These are phyloP conservation scores for Malassezia equina DNA, from an alignment of 1,284 basidiomycete genomes.

Conservation along the genomic window DNA sequence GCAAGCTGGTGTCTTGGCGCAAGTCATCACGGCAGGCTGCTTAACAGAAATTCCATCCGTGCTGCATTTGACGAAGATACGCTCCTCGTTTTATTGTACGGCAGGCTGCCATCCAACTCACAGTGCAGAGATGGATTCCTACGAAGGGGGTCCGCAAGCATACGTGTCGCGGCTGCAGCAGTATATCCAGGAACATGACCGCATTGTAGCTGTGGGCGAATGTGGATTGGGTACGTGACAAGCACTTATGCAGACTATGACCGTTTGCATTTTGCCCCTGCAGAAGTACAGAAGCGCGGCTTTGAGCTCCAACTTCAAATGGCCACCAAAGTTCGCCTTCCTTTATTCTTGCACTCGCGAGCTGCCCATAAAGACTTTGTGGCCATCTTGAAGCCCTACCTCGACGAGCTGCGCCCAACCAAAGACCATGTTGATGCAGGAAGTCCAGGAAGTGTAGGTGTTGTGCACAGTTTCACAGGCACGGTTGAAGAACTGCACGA, in stretches of 20 bases:
- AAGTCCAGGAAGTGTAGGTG: conserved; percentile 43
- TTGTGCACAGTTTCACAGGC: conserved; percentile 81
- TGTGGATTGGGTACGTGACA: conserved; percentile 63
- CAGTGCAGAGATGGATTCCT: conserved; percentile 62
- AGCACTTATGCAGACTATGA: conserved; percentile 61
- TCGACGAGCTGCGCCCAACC: conserved; percentile 15
- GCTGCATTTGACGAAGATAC: conserved; percentile 57
- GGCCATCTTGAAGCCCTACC: conserved; percentile 52
- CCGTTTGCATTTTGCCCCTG: conserved; percentile 61
- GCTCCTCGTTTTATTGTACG: conserved; percentile 61
- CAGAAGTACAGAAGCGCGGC: conserved; percentile 59
- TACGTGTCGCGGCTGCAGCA: conserved; percentile 53
- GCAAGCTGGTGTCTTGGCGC: conserved; percentile 61
- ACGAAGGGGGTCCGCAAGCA: conserved; percentile 54
- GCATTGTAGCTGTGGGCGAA: conserved; percentile 64
- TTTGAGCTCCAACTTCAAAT: conserved; percentile 65
- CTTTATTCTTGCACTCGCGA: conserved; percentile 75
- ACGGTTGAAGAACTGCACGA: conserved; percentile 60
- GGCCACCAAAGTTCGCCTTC: conserved; percentile 63
- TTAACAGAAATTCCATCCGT: conserved; percentile 61
- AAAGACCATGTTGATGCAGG: conserved; percentile 6
- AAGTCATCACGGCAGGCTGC: conserved; percentile 72
- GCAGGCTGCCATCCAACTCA: conserved; percentile 79
- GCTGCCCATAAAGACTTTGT: conserved; percentile 60
- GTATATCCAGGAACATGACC: neutral